These are phyloP conservation scores for Apiotrichum veenhuisii DNA, from an alignment of 1,284 basidiomycete species.

Conservation along the genomic window DNA sequence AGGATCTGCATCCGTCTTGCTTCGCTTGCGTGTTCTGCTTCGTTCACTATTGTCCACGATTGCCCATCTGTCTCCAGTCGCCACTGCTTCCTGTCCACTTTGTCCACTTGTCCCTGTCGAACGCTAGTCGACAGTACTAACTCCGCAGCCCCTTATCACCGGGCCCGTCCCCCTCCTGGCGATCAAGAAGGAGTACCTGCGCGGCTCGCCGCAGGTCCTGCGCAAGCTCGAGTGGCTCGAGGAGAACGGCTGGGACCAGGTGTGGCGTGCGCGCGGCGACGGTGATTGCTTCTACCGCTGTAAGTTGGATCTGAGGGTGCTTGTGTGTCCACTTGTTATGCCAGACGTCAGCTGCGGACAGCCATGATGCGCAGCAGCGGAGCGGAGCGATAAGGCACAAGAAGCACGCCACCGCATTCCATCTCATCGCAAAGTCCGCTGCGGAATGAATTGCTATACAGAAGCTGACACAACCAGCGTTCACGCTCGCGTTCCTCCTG, in stretches of 20 bases:
- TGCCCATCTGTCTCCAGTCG: no score
- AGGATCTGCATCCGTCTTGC: background rate
- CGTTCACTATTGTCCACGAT: no score
- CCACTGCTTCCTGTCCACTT: no score
- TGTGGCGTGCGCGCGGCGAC: slow-evolving; percentile 66
- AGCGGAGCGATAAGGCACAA: background rate
- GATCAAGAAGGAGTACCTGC: slow-evolving; percentile 60
- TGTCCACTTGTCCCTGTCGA: no score
- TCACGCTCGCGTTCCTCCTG: slow-evolving; percentile 65
- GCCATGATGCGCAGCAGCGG: background rate
- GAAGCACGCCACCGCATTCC: background rate
- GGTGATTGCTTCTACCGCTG: slow-evolving; percentile 78
- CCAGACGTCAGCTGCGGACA: background rate
- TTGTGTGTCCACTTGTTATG: background rate
- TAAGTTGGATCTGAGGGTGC: slow-evolving; percentile 40
- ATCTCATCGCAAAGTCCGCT: background rate
- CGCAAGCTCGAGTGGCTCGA: slow-evolving; percentile 63
- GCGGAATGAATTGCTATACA: background rate
- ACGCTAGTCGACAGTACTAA: background rate
- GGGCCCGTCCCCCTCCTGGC: slow-evolving; percentile 44
- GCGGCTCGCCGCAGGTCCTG: slow-evolving; percentile 57
- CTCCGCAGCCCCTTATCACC: slow-evolving; percentile 46
- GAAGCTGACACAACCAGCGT: slow-evolving; percentile 50
- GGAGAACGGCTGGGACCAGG: slow-evolving; percentile 57
- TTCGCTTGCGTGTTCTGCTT: no score